Conservation (phyloP, 1,284 basidiomycete genomes). For the Gymnopus androsaceus region DNA sequence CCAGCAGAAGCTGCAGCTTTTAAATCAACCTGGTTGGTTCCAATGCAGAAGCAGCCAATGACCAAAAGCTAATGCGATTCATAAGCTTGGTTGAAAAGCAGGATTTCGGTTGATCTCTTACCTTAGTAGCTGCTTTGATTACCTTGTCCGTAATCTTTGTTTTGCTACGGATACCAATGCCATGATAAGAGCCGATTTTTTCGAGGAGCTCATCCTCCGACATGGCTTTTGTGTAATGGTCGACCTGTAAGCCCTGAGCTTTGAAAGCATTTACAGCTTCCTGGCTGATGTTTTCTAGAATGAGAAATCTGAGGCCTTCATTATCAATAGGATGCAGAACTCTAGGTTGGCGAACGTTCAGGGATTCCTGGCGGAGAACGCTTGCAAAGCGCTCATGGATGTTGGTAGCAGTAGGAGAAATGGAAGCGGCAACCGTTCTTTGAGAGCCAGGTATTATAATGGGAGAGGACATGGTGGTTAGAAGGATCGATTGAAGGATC, state of each 20-base stretch:
- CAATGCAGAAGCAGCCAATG: slow-evolving; percentile 99
- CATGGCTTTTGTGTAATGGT: slow-evolving; percentile 86
- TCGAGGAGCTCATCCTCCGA: slow-evolving; percentile 90
- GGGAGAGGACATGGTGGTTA: slow-evolving; percentile 25
- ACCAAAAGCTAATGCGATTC: slow-evolving; percentile 73
- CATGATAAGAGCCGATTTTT: slow-evolving; percentile 89
- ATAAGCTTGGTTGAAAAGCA: slow-evolving; percentile 12
- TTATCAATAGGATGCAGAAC: slow-evolving; percentile 79
- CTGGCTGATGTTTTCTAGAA: slow-evolving; percentile 95
- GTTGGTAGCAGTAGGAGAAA: slow-evolving; percentile 43
- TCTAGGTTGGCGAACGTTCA: slow-evolving; percentile 55
- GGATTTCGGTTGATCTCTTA: slow-evolving; percentile 29
- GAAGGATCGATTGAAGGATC: not conserved
- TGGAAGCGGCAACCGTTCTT: slow-evolving; percentile 45
- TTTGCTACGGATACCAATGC: slow-evolving; percentile 95
- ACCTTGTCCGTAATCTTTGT: slow-evolving; percentile 94
- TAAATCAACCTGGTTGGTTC: slow-evolving; percentile 98
- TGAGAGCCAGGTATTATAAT: slow-evolving; percentile 44
- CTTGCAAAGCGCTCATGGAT: slow-evolving; percentile 48
- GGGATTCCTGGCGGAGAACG: slow-evolving; percentile 25
- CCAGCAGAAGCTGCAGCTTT: slow-evolving; percentile 82
- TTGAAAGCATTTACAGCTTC: slow-evolving; percentile 86
- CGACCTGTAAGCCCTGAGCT: slow-evolving; percentile 90
- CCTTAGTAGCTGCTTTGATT: slow-evolving; percentile 84
- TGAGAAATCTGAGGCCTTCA: slow-evolving; percentile 73